Base-by-base conservation (phyloP, 129 eudicot genomes). In the Helianthus annuus region DNA sequence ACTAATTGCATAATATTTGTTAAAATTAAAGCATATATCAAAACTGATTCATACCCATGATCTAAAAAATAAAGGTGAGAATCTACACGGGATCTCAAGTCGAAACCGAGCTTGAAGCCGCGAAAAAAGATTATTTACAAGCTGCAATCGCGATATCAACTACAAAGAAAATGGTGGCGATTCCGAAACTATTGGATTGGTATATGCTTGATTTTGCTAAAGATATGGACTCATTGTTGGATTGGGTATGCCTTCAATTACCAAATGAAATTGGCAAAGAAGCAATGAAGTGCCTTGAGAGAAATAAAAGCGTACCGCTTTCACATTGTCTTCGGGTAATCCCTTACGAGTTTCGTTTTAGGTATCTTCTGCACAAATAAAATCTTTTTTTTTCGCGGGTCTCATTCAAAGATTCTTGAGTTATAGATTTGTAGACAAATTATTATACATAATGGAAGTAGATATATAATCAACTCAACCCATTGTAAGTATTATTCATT, bases 191-290 rank as follows among this genome's bases (percentile, higher is more conserved):
- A 46, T 74, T 92, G 76, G 91, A 92, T 60, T 92, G 97, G 97
- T 92, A 92, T 85, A 74, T 92, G 60, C 91, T 92, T 34, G 96
- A 92, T 80, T 92, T 92, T 81, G 96, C 97, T 14, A 92, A 92
- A 80, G 91, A 92, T 69, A 34, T 89, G 63, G 97, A 86, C 22
- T 86, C 97, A 3, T 77, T 92, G 82, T 74, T 92, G 13, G 97
- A 92, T 73, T 92, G 97, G 97, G 80, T 92, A 70, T 92, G 96
- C 81, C 94, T 92, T 74, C 97, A 92, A 46, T 79, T 92, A 53
- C 97, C 96, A 32, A 66, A 68, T 62, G 91, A 86, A 40, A 84
- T 84, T 6, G 80, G 96, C 52, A 89, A 89, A 80, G 91, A 86
- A 73, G 96, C 96, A 32, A 80, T 89, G 73, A 79, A 89, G 69